Percentiles rank a stretch among this genome's conserved stretches.
phyloP scores from a whole-genome alignment of 73 alveolate genomes.

The Urostyla sp. region DNA sequence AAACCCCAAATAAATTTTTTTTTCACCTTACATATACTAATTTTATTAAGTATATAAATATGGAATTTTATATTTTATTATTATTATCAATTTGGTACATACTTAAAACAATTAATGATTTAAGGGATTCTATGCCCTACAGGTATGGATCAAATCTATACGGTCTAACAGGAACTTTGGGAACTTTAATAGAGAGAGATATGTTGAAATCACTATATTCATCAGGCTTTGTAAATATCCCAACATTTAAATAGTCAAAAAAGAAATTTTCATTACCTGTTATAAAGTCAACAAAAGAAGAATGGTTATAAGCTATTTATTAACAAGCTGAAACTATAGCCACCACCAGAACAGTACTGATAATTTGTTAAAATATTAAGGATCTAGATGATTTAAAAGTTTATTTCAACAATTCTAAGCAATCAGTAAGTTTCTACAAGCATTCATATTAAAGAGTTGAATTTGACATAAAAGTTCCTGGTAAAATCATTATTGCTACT shows the following conservation, averaged over 20 bases:
- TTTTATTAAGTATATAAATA: too few species aligned
- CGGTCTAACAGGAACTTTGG: conserved; percentile 82
- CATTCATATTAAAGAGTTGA: not conserved
- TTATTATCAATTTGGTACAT: too few species aligned
- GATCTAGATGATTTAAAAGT: not conserved
- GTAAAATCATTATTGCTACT: conserved; percentile 75
- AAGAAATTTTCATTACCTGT: not conserved
- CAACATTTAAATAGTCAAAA: conserved; percentile 62
- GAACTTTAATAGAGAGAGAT: conserved; percentile 58
- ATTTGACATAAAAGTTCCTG: conserved; percentile 19
- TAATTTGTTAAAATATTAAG: conserved; percentile 57
- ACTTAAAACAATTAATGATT: too few species aligned
- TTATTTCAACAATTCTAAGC: not conserved
- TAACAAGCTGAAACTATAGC: not conserved
- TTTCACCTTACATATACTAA: too few species aligned
- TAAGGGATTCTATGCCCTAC: too few species aligned
- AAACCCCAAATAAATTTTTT: too few species aligned
- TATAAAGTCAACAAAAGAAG: not conserved
- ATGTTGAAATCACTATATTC: conserved; percentile 40
- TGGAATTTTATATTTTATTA: too few species aligned
- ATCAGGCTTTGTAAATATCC: conserved; percentile 58
- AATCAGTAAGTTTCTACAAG: not conserved
- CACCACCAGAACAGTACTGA: conserved; percentile 45
- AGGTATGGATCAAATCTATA: conserved; percentile 20
- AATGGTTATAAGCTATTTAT: not conserved